Evolutionary conservation across 2,329 filamentous ascomycete genomes (phyloP), one percentile per base, ranked within the genome.

Genomic region (Pseudomassariella vexata): DNA sequence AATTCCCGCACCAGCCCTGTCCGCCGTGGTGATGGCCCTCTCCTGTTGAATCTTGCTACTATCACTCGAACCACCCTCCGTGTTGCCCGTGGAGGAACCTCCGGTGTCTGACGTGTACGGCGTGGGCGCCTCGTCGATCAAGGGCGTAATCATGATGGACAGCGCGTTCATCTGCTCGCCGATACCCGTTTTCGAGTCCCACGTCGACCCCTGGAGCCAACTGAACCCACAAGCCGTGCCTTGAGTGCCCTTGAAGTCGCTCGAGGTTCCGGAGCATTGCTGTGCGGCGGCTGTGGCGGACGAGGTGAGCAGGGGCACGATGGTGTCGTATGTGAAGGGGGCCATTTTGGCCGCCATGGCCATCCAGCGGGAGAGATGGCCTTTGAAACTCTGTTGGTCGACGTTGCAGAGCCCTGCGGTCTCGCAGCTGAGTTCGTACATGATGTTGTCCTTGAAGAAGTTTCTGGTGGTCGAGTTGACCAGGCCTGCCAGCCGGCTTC

Each of bases 351-450:
- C 63, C 54, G 35, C 53, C 59, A 42, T 56, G 56, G 61, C 68
- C 47, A 56, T 59, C 35, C 63, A 62, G 7, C 71, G 70, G 38
- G 70, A 71, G 25, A 62, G 56, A 30, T 64, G 60, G 6, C 62
- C 54, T 34, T 62, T 57, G 39, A 56, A 55, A 15, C 44, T 44
- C 16, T 65, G 57, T 34, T 62, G 58, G n/a, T 60, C 55, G 3
- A 41, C 44, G 19, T 51, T 41, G 39, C 51, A 55, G n/a, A n/a
- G n/a, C 33, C 21, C 25, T 9, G 39, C 37, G 14, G 38, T 31
- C 48, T 81, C 76, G 56, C 80, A 84, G 12, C 73, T 64, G 20
- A 65, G 55, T 47, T 79, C 76, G 25, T 57, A 66, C 57, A 79
- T 70, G 47, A 77, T 60, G 25, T 65, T 47, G 22, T 46, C 36